Base-by-base conservation (phyloP, 2,329 filamentous ascomycete genomes). In the Ascosphaera apis region DNA sequence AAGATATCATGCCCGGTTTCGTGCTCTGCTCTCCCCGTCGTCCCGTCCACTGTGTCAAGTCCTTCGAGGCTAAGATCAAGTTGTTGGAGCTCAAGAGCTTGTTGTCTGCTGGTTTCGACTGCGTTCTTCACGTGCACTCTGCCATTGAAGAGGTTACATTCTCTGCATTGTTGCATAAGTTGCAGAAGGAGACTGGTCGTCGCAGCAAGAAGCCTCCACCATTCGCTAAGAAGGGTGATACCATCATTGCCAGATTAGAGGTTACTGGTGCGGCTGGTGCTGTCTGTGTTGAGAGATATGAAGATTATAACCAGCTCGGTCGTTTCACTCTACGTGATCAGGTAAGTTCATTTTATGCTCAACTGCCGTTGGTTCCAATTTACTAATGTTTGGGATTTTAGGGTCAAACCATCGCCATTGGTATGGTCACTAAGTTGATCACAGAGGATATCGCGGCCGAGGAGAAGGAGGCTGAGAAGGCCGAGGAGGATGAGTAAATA, bases 321-420 rank as follows among this genome's bases (percentile, higher is more conserved):
- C 74, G 83, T 31, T 91, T 91, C 57, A 91, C 83, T 13, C 66
- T 91, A 37, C 67, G 83, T 67, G 83, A 88, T 52, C 79, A 84
- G 67, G 78, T 82, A 66, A 47, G 16, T 35, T 30, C 12, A 34
- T 36, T 15, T 11, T 17, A 40, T 37, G 37, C 40, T 15, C 4
- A 25, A 5, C 21, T 25, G 21, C n/a, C n/a, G 21, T 25, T 11
- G 6, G 21, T 25, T 6, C 11, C 6, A 5, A 27, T 15, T 36
- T 28, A 16, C 15, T 25, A 28, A 32, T 52, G 36, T 47, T 23
- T 15, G 37, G 16, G 43, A 36, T 46, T 43, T 52, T 51, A 95
- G 75, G 88, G 88, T 48, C 86, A 95, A 78, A 98, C 88, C 0
- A 93, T 98, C 62, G 88, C 88, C 38, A 98, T 98, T 61, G 88